phyloP scores from a whole-genome alignment of 306 rosid genomes.

The Styphnolobium japonicum region DNA sequence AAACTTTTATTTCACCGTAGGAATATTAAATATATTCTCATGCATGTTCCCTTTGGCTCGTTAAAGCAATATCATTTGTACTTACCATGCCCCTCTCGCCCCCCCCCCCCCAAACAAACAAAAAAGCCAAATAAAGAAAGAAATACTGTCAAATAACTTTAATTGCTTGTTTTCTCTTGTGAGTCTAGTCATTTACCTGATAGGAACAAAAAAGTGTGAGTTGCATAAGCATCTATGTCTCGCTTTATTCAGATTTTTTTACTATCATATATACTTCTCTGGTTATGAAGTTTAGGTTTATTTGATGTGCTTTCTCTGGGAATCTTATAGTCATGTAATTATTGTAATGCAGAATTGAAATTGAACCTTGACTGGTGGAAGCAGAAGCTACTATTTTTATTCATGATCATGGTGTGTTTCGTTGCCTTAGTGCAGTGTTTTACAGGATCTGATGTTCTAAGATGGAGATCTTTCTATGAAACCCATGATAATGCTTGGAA shows the following conservation, averaged over 20 bases:
- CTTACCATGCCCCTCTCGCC: background rate
- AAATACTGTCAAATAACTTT: too few species aligned
- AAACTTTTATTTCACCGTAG: background rate
- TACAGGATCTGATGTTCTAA: conserved; percentile 65
- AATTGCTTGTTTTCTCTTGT: too few species aligned
- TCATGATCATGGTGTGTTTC: conserved; percentile 44
- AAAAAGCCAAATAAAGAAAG: too few species aligned
- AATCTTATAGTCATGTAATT: background rate
- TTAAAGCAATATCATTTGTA: background rate
- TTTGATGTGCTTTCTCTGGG: background rate
- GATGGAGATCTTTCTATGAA: conserved; percentile 83
- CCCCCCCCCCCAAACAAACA: too few species aligned
- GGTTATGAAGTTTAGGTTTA: background rate
- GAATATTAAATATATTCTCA: background rate
- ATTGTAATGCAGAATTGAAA: conserved; percentile 39
- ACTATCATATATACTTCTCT: background rate
- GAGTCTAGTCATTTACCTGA: too few species aligned
- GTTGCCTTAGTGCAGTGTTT: conserved; percentile 64
- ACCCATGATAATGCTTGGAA: conserved; percentile 81
- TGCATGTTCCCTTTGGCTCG: background rate
- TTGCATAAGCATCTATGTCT: too few species aligned
- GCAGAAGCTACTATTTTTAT: conserved; percentile 40
- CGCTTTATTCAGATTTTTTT: background rate
- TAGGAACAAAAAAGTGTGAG: too few species aligned
- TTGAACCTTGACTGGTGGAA: conserved; percentile 32